A percentile compares a stretch with the other conserved stretches of the same genome.
These are phyloP conservation scores for Boletus insuetus DNA, from an alignment of 768 basidiomycete species.

Conservation along the genomic window DNA sequence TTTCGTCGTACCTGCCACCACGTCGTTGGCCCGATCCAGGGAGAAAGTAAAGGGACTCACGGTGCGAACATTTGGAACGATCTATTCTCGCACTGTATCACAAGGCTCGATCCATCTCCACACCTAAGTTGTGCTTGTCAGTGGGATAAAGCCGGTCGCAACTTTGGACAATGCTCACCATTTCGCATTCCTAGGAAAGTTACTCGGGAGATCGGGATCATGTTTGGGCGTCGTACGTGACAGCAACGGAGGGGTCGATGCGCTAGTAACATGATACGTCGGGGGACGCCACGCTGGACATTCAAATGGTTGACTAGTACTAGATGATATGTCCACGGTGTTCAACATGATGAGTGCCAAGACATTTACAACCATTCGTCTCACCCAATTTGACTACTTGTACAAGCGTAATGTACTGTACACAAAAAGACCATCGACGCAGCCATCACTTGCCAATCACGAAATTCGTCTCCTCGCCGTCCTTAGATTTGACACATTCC, in stretches of 20 bases:
- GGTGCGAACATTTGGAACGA: constrained; percentile 52
- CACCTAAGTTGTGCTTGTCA: constrained; percentile 47
- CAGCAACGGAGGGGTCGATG: constrained; percentile 10
- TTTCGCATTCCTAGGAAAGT: constrained; percentile 55
- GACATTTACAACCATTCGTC: neutral
- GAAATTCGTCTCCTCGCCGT: neutral
- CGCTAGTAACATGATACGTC: constrained; percentile 24
- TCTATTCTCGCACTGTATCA: constrained; percentile 72
- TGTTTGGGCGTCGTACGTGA: constrained; percentile 16
- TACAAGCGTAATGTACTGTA: too few relatives aligned
- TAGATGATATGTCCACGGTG: neutral
- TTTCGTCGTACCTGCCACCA: neutral
- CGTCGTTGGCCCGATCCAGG: neutral
- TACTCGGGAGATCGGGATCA: constrained; percentile 30
- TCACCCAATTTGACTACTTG: too few relatives aligned
- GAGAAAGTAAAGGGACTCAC: constrained; percentile 30
- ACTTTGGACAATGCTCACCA: constrained; percentile 41
- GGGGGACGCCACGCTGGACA: constrained; percentile 31
- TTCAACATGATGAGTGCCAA: neutral
- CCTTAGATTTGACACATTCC: neutral
- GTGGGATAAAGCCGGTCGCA: neutral
- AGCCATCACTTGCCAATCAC: neutral
- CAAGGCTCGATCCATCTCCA: constrained; percentile 65
- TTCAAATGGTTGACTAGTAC: constrained; percentile 1
- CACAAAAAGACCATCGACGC: too few relatives aligned